Evolutionary conservation across 257 asterid species (phyloP).

Genomic region (Plantago ovata): DNA sequence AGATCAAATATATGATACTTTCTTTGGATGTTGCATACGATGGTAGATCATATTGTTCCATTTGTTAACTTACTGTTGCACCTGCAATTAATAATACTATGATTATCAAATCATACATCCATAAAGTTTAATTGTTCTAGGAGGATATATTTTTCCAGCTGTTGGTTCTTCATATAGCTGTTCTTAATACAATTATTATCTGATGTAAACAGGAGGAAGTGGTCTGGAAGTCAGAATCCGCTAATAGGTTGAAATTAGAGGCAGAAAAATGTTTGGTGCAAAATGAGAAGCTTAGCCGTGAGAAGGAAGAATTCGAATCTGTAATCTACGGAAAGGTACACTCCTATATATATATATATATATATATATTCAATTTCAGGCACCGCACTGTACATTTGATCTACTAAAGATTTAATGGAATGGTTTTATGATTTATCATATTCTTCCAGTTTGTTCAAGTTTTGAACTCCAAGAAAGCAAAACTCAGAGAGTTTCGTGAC

Average conservation of each 20-base stretch:
- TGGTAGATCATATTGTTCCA: not conserved
- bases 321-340: conserved; percentile 84
- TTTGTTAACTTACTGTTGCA: not conserved
- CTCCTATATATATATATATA: too few relatives aligned
- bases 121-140: too few relatives aligned
- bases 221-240: conserved; percentile 60
- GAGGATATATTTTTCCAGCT: too few relatives aligned
- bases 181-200: conserved; percentile 4
- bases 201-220: conserved; percentile 71
- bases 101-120: too few relatives aligned
- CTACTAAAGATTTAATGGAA: not conserved
- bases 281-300: conserved; percentile 66
- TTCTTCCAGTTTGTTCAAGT: conserved; percentile 66
- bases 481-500: conserved; percentile 86
- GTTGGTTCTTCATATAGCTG: too few relatives aligned
- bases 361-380: conserved; percentile 6
- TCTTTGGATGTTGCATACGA: not conserved
- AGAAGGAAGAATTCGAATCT: conserved; percentile 68
- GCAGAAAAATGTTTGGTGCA: conserved; percentile 82
- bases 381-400: not conserved
- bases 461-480: conserved; percentile 78
- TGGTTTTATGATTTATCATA: conserved; percentile 1
- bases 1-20: not conserved
- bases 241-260: conserved; percentile 57
- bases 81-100: too few relatives aligned